Conservation (phyloP, 148 eudicot genomes). For the Rhododendron ferrugineum region DNA sequence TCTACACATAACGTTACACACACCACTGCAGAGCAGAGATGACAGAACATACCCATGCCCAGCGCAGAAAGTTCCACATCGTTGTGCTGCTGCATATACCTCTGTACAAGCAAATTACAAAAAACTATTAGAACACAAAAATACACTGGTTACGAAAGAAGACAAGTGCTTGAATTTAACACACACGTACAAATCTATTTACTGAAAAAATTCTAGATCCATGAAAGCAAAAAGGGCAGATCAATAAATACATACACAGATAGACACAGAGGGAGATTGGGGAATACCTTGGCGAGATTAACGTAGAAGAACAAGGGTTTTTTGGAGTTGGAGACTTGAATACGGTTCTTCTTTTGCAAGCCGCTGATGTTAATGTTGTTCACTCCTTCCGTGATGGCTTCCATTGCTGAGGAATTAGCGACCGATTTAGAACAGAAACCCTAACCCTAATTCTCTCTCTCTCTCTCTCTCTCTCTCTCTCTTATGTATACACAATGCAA, state of each 20-base stretch:
- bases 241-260: background rate
- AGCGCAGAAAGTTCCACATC: constrained; percentile 71
- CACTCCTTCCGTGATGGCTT: constrained; percentile 44
- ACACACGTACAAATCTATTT: background rate
- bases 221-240: background rate
- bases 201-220: background rate
- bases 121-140: background rate
- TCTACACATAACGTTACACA: background rate
- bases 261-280: background rate
- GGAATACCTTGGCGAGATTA: constrained; percentile 58
- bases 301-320: constrained; percentile 67
- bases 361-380: constrained; percentile 37
- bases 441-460: constrained; percentile 12
- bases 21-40: background rate
- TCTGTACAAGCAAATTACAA: constrained; percentile 26
- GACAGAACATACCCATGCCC: constrained; percentile 49
- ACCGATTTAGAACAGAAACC: background rate
- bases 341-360: constrained; percentile 44
- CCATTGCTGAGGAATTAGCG: constrained; percentile 20
- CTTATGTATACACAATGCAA: no score
- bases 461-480: background rate
- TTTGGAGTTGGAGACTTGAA: constrained; percentile 65
- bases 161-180: background rate
- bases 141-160: background rate
- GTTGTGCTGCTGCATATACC: constrained; percentile 53